Evolutionary conservation across 371 early-diverging fungal species (phyloP).

Genomic region (Mortierella sp.): DNA sequence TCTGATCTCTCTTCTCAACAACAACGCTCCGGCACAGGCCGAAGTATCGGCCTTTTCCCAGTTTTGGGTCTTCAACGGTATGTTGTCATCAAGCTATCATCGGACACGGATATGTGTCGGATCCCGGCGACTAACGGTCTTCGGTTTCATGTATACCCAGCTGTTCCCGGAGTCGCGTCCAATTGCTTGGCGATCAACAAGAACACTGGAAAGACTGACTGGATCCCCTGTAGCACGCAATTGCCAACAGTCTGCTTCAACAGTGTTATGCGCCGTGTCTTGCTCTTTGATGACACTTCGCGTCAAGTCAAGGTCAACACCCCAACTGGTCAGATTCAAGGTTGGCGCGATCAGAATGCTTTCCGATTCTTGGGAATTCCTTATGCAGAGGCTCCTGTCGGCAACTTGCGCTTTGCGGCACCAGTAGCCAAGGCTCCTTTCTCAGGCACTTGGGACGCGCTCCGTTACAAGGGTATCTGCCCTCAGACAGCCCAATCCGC

Average conservation of each 20-base stretch:
- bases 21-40: conserved; percentile 11
- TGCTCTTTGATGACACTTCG: conserved; percentile 22
- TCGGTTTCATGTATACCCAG: conserved; percentile 3
- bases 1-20: conserved; percentile 17
- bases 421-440: conserved; percentile 41
- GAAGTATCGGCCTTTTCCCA: conserved; percentile 18
- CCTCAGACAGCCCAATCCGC: conserved; percentile 22
- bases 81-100: neutral
- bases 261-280: conserved; percentile 25
- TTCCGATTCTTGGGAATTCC: conserved; percentile 39
- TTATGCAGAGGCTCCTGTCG: conserved; percentile 29
- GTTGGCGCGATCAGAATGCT: conserved; percentile 22
- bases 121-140: neutral
- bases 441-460: conserved; percentile 9
- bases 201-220: conserved; percentile 26
- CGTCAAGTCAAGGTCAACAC: conserved; percentile 33
- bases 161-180: conserved; percentile 18
- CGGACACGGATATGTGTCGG: no score
- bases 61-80: conserved; percentile 37
- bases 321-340: conserved; percentile 23
- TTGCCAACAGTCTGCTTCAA: conserved; percentile 40
- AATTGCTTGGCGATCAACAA: conserved; percentile 44
- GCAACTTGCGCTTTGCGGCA: conserved; percentile 17
- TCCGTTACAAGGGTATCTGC: conserved; percentile 15
- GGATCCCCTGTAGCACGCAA: conserved; percentile 33